Evolutionary conservation across 2,329 filamentous ascomycete genomes (phyloP), one percentile per base, ranked within the genome.

Genomic region (Didymellaceae sp.): DNA sequence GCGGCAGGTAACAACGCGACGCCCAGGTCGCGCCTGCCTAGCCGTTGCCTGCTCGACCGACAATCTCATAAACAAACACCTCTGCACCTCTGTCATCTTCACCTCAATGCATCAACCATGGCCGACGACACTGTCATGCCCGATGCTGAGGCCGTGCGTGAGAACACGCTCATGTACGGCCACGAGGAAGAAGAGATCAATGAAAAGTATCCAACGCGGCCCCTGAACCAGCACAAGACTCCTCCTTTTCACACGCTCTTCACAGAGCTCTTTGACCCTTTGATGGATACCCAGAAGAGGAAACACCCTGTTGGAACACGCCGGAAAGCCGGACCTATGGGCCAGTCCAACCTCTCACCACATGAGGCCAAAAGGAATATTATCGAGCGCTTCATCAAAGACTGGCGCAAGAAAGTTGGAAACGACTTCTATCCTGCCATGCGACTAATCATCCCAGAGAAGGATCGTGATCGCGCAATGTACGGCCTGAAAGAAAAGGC

Each of bases 401-500:
- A 85, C 70, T 99, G 94, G 94, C 85, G 92, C 30, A 85, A 85
- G 47, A 87, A 96, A 54, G 92, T 97, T 17, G 94, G 94, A 20
- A 78, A 90, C 61, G 94, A 99, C 72, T 90, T 99, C 63, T 97
- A 94, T 68, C 94, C 94, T 0, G 93, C 91, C 1, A 83, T 99
- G 72, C 86, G 94, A 16, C 82, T 99, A 37, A 96, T 97, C 49
- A 80, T 97, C 3, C 92, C 93, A 0, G 91, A 95, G 65, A 95
- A 96, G 68, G 94, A 99, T 67, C 85, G 91, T 30, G 91, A 97
- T 65, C 85, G 94, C 38, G 88, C 89, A 14, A 91, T 96, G 78
- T 99, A 97, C 66, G 91, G 93, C 1, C 79, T 99, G 31, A 97
- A 97, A 69, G 94, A 99, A 77, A 92, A 88, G 69, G 84, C 87